Conservation (phyloP, 2,329 filamentous ascomycete species). For the Beauveria varroae region DNA sequence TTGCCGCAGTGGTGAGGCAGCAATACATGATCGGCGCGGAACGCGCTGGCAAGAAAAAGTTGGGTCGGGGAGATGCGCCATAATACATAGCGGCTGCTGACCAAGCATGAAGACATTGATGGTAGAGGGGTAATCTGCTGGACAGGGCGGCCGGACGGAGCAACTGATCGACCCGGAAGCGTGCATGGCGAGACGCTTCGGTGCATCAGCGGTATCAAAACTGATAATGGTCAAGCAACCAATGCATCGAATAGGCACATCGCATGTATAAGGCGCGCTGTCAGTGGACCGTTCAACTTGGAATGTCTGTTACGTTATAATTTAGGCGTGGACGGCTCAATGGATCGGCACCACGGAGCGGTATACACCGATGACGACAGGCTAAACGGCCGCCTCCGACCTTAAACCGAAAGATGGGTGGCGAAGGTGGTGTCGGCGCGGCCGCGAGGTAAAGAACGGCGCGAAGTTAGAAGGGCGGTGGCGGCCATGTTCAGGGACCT, state of each 20-base stretch:
- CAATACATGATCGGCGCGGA: background rate
- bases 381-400: conserved; percentile 6
- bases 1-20: background rate
- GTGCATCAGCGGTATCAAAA: background rate
- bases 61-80: background rate
- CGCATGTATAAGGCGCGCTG: background rate
- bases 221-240: background rate
- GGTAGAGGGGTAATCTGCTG: background rate
- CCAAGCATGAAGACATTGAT: background rate
- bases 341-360: conserved; percentile 4
- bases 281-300: background rate
- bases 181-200: background rate
- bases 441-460: background rate
- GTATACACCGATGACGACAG: conserved; percentile 1
- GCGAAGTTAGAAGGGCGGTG: background rate
- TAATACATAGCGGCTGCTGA: background rate
- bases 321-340: background rate
- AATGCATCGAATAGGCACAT: background rate
- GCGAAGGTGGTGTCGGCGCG: background rate
- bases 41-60: background rate
- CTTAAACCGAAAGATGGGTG: background rate
- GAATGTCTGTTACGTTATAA: background rate
- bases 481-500: background rate
- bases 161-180: conserved; percentile 1
- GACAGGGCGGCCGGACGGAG: background rate